These are phyloP conservation scores for Pisolithus tinctorius DNA, from an alignment of 768 basidiomycete species.

Conservation along the genomic window DNA sequence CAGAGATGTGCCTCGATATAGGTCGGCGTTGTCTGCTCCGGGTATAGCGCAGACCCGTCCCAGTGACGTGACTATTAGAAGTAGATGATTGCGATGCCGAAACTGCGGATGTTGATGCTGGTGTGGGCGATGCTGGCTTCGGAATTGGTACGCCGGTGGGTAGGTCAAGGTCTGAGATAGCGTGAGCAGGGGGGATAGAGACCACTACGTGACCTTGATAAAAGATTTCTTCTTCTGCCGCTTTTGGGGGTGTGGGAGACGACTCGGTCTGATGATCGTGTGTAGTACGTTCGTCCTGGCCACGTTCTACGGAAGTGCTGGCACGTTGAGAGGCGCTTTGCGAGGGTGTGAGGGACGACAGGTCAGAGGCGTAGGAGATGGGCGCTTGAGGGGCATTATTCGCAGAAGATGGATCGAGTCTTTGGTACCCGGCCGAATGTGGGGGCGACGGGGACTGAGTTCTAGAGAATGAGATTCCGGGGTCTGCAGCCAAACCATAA, in stretches of 20 bases:
- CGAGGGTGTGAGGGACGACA: slow-evolving; percentile 67
- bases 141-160: slow-evolving; percentile 15
- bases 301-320: slow-evolving; percentile 13
- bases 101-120: not conserved
- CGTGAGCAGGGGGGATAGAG: slow-evolving; percentile 19
- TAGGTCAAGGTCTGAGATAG: slow-evolving; percentile 21
- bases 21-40: slow-evolving; percentile 13
- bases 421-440: not conserved
- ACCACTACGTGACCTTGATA: slow-evolving; percentile 10
- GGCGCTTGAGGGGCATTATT: slow-evolving; percentile 11
- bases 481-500: not conserved
- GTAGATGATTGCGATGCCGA: not conserved
- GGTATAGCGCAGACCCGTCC: not conserved
- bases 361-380: slow-evolving; percentile 37
- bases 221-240: not conserved
- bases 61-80: not conserved
- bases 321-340: slow-evolving; percentile 62
- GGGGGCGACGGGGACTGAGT: slow-evolving; percentile 3
- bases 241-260: not conserved
- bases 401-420: slow-evolving; percentile 4
- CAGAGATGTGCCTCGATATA: slow-evolving; percentile 19
- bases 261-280: slow-evolving; percentile 5
- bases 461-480: not conserved
- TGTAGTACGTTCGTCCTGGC: slow-evolving; percentile 7
- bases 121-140: not conserved